Evolutionary conservation across 116 monocot species (phyloP).

Genomic region (Trichopus zeylanicus): DNA sequence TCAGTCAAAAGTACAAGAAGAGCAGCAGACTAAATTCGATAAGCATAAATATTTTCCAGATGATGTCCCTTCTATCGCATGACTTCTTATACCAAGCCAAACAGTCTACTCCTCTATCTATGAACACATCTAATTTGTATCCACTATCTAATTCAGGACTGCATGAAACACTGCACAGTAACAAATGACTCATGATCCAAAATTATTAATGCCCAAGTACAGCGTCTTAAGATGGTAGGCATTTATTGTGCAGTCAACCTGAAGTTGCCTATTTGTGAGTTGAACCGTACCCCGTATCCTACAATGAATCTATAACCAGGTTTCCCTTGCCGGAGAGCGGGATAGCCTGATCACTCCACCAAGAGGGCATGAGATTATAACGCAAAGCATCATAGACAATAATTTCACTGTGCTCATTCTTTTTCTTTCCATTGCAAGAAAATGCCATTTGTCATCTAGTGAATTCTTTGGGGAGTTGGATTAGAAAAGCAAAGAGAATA

Average conservation of each 20-base stretch:
- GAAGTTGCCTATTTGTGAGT: conserved; percentile 57
- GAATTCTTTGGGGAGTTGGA: too few relatives aligned
- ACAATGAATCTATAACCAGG: conserved; percentile 68
- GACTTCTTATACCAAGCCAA: too few relatives aligned
- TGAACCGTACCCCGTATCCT: conserved; percentile 68
- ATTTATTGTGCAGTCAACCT: conserved; percentile 65
- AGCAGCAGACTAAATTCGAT: too few relatives aligned
- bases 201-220: conserved; percentile 71
- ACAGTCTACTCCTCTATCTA: too few relatives aligned
- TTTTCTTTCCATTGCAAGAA: too few relatives aligned
- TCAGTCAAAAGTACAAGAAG: too few relatives aligned
- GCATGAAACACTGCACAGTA: not conserved
- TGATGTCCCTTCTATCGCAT: too few relatives aligned
- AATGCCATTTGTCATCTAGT: too few relatives aligned
- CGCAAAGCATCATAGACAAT: not conserved
- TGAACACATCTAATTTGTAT: too few relatives aligned
- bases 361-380: not conserved
- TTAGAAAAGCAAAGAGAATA: too few relatives aligned
- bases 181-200: conserved; percentile 18
- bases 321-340: conserved; percentile 77
- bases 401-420: too few relatives aligned
- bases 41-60: too few relatives aligned
- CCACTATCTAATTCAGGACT: not conserved
- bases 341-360: conserved; percentile 42
- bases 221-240: conserved; percentile 47